phyloP scores from a whole-genome alignment of 2,329 filamentous ascomycete species.

The Sporothrix luriei region DNA sequence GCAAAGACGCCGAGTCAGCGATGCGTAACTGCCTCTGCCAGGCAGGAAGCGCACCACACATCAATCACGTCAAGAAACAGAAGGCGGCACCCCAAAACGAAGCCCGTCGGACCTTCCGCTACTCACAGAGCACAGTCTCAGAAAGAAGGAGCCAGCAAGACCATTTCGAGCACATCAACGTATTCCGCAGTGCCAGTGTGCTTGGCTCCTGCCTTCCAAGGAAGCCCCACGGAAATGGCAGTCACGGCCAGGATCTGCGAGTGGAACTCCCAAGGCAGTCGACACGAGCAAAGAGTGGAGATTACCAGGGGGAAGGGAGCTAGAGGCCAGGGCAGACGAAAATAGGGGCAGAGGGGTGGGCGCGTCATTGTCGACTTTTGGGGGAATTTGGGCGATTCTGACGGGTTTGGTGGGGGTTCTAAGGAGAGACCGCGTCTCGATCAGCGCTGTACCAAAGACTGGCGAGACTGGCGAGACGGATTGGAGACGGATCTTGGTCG shows the following conservation, averaged over 20 bases:
- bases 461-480: no score
- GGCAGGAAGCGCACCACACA: not conserved
- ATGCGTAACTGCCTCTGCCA: not conserved
- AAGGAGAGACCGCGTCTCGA: no score
- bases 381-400: not conserved
- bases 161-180: no score
- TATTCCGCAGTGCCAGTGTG: no score
- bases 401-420: not conserved
- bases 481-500: no score
- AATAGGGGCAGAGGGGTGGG: not conserved
- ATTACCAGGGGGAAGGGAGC: not conserved
- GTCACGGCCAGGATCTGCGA: not conserved
- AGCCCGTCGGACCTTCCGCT: slow-evolving; percentile 4
- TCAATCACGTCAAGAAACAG: not conserved
- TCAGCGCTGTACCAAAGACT: no score
- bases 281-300: slow-evolving; percentile 7
- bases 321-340: slow-evolving; percentile 12
- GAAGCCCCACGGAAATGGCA: not conserved
- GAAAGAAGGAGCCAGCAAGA: not conserved
- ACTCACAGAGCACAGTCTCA: no score
- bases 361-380: not conserved
- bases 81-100: slow-evolving; percentile 1
- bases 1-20: not conserved
- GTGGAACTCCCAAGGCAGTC: no score
- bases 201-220: not conserved